A percentile compares a stretch with the other conserved stretches of the same genome.
Conservation (phyloP, 371 early-diverging fungal species). For the Parasitella parasitica region DNA sequence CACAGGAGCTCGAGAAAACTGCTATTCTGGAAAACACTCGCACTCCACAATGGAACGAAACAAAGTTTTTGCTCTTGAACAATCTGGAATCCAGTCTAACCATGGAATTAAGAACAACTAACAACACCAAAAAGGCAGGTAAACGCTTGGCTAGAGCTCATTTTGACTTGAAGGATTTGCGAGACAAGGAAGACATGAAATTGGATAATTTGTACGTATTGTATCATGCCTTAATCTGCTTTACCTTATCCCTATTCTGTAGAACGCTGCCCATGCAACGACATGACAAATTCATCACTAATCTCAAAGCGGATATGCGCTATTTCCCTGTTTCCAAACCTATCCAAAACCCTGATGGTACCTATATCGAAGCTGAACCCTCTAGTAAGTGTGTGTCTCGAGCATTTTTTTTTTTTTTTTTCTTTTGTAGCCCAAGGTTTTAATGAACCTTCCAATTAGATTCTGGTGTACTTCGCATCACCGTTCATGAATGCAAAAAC, state of each 20-base stretch:
- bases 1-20: constrained; percentile 69
- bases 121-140: constrained; percentile 21
- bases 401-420: not conserved
- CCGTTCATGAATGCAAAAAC: constrained; percentile 53
- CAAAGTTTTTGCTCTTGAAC: constrained; percentile 53
- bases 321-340: constrained; percentile 66
- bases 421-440: not conserved
- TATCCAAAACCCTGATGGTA: constrained; percentile 42
- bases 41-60: constrained; percentile 64
- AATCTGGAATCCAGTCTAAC: constrained; percentile 53
- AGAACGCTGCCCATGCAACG: constrained; percentile 41
- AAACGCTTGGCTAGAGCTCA: constrained; percentile 45
- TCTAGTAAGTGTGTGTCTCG: constrained; percentile 60
- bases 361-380: constrained; percentile 51
- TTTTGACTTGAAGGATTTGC: constrained; percentile 56
- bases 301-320: constrained; percentile 54
- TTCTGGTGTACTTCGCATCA: constrained; percentile 53
- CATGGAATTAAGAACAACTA: constrained; percentile 35
- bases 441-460: constrained; percentile 25
- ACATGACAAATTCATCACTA: constrained; percentile 51
- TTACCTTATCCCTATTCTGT: not conserved
- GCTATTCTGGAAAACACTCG: constrained; percentile 55
- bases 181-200: constrained; percentile 22
- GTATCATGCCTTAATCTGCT: not conserved
- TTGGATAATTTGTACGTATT: constrained; percentile 12